Base-by-base conservation (phyloP, 768 basidiomycete species). In the Crucibulum laeve region DNA sequence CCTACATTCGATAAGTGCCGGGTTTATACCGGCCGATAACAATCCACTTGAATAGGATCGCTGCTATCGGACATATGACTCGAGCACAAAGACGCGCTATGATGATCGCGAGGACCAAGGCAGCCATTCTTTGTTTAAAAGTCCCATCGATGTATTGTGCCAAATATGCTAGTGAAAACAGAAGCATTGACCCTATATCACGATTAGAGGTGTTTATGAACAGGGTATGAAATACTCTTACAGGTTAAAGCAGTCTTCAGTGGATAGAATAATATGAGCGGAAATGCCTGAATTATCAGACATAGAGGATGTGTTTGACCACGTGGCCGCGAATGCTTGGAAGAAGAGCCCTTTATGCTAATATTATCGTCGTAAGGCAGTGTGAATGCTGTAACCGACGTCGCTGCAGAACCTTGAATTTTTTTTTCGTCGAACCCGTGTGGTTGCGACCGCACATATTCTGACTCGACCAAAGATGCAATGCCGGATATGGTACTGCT, bases 41-140 rank as follows among this genome's bases (percentile, higher is more conserved):
- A 30, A 68, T 25, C 72, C 73, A 76, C 41, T 76, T 73, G 62
- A 73, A 70, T 7, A 56, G 10, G 40, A 74, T 73, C 0, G 71
- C 61, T 3, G 53, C 46, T 18, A 74, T 24, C 2, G 73, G 73
- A 19, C 61, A 63, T 19, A 70, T 43, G 28, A 68, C 56, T 14
- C 68, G 60, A 14, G 61, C 60, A 4, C 55, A 43, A 3, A 69
- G 39, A 22, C 70, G 58, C 0, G 69, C 70, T 15, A 53, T 50
- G 17, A 63, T 22, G 40, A 73, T 67, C 0, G 70, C 56, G 0
- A 53, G 42, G 3, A 71, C 15, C 1, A 74, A 57, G 0, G 64
- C 57, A n/a, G 44, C 53, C 21, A 70, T 52, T 10, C 65, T 60
- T 5, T 60, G 50, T 64, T 65, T 70, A 46, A 58, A 72, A 18